These are phyloP conservation scores for Cladosporium sp. DNA, from an alignment of 2,329 filamentous ascomycete genomes.

Conservation along the genomic window DNA sequence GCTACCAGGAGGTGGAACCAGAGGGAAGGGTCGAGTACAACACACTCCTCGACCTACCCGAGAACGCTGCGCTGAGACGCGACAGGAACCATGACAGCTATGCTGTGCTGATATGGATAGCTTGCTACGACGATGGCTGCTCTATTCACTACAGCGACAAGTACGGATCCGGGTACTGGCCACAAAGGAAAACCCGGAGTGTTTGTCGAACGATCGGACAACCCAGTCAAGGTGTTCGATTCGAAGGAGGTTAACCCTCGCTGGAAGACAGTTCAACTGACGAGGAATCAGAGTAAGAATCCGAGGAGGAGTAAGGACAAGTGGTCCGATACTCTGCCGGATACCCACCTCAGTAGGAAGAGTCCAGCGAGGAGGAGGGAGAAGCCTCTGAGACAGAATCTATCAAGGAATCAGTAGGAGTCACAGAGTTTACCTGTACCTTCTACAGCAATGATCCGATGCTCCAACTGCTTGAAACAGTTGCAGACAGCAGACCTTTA, in stretches of 20 bases:
- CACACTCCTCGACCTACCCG: too few species aligned
- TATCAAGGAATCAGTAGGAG: neutral
- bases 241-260: neutral
- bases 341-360: neutral
- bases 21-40: too few species aligned
- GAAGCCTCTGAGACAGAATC: neutral
- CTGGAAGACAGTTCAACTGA: neutral
- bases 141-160: neutral
- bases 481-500: neutral
- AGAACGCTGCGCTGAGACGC: too few species aligned
- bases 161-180: neutral
- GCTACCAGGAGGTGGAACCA: too few species aligned
- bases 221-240: neutral
- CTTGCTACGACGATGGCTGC: neutral
- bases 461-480: neutral
- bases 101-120: neutral
- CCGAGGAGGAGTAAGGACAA: too few species aligned
- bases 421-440: neutral
- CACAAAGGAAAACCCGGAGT: neutral
- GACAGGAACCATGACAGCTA: too few species aligned
- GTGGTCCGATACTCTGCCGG: neutral
- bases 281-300: neutral
- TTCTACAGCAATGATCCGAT: neutral
- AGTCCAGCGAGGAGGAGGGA: neutral
- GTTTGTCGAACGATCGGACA: neutral